These are phyloP conservation scores for Tylopilus rubrobrunneus DNA, from an alignment of 768 basidiomycete species.

Conservation along the genomic window DNA sequence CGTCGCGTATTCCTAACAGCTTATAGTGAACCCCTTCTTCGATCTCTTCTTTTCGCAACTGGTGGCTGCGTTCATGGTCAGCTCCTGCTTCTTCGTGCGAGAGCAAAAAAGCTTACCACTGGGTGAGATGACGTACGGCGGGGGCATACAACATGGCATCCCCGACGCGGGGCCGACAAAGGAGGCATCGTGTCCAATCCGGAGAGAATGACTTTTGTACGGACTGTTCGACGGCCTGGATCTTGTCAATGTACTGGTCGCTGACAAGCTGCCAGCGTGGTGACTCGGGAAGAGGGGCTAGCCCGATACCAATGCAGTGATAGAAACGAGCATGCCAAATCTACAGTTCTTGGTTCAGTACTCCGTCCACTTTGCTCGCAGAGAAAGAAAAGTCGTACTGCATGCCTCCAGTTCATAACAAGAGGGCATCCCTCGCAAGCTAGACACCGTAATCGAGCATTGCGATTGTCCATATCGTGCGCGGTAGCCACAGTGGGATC, in stretches of 20 bases:
- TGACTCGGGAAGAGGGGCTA: not conserved
- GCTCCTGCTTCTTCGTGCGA: no score
- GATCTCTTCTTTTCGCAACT: not conserved
- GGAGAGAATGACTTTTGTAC: not conserved
- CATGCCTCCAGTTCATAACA: constrained; percentile 12
- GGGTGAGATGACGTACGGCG: not conserved
- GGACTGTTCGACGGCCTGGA: constrained; percentile 4
- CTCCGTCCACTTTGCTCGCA: not conserved
- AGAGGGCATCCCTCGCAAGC: not conserved
- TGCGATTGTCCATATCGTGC: constrained; percentile 10
- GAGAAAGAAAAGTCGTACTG: not conserved
- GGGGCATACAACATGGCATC: not conserved
- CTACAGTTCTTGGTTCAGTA: not conserved
- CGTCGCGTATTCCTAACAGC: not conserved
- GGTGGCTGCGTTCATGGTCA: constrained; percentile 4
- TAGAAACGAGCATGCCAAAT: constrained; percentile 8
- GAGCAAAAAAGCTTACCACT: not conserved
- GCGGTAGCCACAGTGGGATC: constrained; percentile 8
- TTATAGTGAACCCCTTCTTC: constrained; percentile 3
- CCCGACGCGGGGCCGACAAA: constrained; percentile 9
- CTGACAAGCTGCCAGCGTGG: constrained; percentile 10
- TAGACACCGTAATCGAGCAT: constrained; percentile 12
- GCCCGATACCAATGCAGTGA: constrained; percentile 4
- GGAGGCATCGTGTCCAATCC: constrained; percentile 5
- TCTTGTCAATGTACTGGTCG: constrained; percentile 6